phyloP scores from a whole-genome alignment of 1,139 yeast genomes.

The Kodamaea sp. region DNA sequence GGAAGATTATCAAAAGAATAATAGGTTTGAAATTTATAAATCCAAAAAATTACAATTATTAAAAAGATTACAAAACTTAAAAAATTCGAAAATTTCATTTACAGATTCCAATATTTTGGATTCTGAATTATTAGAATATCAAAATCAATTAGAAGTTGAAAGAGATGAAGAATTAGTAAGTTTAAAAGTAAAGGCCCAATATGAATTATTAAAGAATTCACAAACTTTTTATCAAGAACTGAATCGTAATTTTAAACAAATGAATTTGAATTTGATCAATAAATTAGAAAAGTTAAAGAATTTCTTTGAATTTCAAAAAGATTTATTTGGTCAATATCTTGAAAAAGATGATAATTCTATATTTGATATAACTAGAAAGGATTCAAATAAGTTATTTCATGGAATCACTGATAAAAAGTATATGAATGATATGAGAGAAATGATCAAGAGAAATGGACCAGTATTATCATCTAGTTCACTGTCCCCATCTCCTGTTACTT shows the following conservation, averaged over 20 bases:
- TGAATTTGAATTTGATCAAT: conserved; percentile 28
- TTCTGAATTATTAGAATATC: conserved; percentile 28
- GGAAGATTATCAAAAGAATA: conserved; percentile 12
- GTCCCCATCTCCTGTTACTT: conserved; percentile 4
- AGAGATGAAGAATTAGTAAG: conserved; percentile 38
- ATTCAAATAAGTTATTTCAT: conserved; percentile 32
- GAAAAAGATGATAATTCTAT: conserved; percentile 17
- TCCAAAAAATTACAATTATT: conserved; percentile 24
- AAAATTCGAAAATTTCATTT: conserved; percentile 25
- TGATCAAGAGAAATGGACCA: conserved; percentile 15
- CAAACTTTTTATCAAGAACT: conserved; percentile 38
- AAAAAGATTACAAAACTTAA: conserved; percentile 24
- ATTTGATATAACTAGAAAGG: conserved; percentile 35
- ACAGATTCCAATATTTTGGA: conserved; percentile 23
- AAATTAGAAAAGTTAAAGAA: conserved; percentile 39
- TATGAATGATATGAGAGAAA: conserved; percentile 26
- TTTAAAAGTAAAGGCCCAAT: conserved; percentile 31
- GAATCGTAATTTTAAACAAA: conserved; percentile 33
- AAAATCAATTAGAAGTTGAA: conserved; percentile 33
- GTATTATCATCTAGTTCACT: conserved; percentile 4
- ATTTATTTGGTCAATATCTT: conserved; percentile 25
- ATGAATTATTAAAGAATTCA: conserved; percentile 34
- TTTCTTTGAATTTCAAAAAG: conserved; percentile 39
- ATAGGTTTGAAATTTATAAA: conserved; percentile 22
- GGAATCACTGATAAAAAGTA: conserved; percentile 32